These are phyloP conservation scores for Chlamydomonas schloesseri DNA, from an alignment of 139 green algal species.

Conservation along the genomic window DNA sequence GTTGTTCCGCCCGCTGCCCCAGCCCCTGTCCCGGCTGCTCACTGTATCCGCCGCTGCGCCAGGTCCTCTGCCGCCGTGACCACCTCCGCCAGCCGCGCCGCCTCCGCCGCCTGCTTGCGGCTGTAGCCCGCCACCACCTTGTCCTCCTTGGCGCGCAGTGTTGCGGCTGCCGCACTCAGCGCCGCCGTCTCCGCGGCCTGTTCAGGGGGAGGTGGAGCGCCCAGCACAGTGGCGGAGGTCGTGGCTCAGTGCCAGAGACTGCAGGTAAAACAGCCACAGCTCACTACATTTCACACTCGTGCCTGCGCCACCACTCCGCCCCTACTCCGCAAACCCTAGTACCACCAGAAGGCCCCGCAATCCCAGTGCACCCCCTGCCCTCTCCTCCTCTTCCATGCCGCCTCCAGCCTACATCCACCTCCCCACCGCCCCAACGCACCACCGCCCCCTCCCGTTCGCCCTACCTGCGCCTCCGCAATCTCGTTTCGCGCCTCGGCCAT, in stretches of 20 bases:
- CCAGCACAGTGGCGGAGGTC: neutral
- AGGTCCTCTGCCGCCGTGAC: conserved; percentile 27
- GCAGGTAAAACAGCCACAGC: no score
- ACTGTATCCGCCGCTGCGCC: conserved; percentile 36
- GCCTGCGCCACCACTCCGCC: no score
- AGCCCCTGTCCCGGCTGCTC: neutral
- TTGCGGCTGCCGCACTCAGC: neutral
- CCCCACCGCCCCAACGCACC: no score
- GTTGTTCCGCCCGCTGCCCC: neutral
- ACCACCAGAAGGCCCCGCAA: no score
- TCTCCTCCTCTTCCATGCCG: no score
- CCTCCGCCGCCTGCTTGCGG: conserved; percentile 24
- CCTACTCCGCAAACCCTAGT: no score
- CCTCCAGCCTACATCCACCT: neutral
- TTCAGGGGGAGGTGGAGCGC: neutral
- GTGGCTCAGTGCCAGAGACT: no score
- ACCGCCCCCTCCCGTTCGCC: neutral
- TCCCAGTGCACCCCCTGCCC: no score
- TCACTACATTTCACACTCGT: no score
- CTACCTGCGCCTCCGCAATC: conserved; percentile 18
- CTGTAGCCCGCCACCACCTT: conserved; percentile 26
- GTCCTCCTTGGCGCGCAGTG: conserved; percentile 44
- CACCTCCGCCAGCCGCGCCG: conserved; percentile 9
- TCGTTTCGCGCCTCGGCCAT: conserved; percentile 48
- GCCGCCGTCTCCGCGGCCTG: conserved; percentile 12